phyloP scores from a whole-genome alignment of 345 rosid genomes.

The Acer saccharum region DNA sequence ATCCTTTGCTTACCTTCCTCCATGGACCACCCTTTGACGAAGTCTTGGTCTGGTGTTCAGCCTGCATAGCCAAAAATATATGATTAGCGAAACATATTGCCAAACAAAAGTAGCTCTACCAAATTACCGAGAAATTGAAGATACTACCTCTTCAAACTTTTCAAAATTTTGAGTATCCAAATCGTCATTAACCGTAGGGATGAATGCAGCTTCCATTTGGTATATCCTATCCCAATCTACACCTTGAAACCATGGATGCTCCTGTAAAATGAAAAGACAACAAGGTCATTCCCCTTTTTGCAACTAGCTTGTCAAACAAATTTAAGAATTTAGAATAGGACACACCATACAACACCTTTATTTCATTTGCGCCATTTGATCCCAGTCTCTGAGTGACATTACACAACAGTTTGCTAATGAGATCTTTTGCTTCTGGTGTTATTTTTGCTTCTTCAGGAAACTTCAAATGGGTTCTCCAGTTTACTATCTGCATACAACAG shows the following conservation, averaged over 20 bases:
- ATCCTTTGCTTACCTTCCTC: conserved; percentile 60
- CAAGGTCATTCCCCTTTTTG: conserved; percentile 29
- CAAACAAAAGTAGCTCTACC: background rate
- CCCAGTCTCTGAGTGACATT: conserved; percentile 85
- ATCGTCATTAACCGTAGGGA: conserved; percentile 88
- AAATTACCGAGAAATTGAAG: conserved; percentile 8
- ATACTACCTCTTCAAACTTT: conserved; percentile 82
- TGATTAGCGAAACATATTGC: conserved; percentile 14
- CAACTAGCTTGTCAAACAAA: conserved; percentile 19
- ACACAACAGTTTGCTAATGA: conserved; percentile 76
- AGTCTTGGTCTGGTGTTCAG: conserved; percentile 37
- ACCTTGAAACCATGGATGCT: conserved; percentile 80
- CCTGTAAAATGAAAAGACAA: conserved; percentile 46
- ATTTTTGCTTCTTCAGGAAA: conserved; percentile 90
- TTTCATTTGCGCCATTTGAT: conserved; percentile 79
- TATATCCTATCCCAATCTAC: conserved; percentile 79
- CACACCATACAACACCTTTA: conserved; percentile 80
- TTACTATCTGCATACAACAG: conserved; percentile 62
- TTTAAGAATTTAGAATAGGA: conserved; percentile 44
- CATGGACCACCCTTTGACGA: conserved; percentile 71
- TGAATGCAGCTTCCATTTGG: conserved; percentile 87
- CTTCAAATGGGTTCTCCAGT: conserved; percentile 95
- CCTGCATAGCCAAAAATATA: conserved; percentile 35
- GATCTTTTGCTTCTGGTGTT: conserved; percentile 73
- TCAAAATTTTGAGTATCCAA: conserved; percentile 97